Percentiles rank a stretch among this genome's conserved stretches.
Conservation (phyloP, 2,329 filamentous ascomycete genomes). For the Mariannaea sp. region DNA sequence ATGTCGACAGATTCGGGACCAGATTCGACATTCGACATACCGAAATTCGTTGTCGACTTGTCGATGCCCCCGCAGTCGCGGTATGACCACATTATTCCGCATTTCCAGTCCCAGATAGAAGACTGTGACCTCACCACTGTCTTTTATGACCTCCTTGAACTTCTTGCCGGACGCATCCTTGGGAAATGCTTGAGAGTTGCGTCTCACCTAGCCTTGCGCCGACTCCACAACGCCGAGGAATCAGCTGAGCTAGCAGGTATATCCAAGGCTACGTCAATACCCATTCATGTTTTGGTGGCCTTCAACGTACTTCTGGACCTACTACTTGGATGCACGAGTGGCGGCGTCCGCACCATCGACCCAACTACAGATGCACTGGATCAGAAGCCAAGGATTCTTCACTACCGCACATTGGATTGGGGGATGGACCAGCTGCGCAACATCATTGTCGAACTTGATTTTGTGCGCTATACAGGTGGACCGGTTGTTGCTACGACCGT, state of each 20-base stretch:
- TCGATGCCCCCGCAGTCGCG: constrained; percentile 34
- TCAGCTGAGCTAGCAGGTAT: constrained; percentile 66
- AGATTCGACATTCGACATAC: constrained; percentile 16
- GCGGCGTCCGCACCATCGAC: constrained; percentile 37
- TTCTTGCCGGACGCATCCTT: constrained; percentile 24
- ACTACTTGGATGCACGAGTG: constrained; percentile 68
- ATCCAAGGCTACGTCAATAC: constrained; percentile 52
- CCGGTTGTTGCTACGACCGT: constrained; percentile 51
- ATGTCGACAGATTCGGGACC: too few species aligned
- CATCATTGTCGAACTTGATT: constrained; percentile 58
- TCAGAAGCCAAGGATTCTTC: constrained; percentile 47
- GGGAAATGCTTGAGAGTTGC: constrained; percentile 40
- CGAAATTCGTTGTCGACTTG: constrained; percentile 38
- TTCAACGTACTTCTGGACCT: constrained; percentile 68
- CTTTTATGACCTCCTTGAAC: constrained; percentile 55
- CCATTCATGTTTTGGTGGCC: constrained; percentile 63
- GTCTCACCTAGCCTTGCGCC: constrained; percentile 53
- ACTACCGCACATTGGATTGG: constrained; percentile 63
- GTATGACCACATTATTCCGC: constrained; percentile 36
- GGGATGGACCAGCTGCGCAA: constrained; percentile 55
- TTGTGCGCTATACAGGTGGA: constrained; percentile 42
- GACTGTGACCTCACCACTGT: constrained; percentile 47
- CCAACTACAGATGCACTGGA: neutral
- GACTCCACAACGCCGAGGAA: constrained; percentile 59
- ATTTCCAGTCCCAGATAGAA: constrained; percentile 23